A percentile compares a stretch with the other conserved stretches of the same genome.
phyloP scores from a whole-genome alignment of 805 yeast genomes.

The Lipomyces sp. region DNA sequence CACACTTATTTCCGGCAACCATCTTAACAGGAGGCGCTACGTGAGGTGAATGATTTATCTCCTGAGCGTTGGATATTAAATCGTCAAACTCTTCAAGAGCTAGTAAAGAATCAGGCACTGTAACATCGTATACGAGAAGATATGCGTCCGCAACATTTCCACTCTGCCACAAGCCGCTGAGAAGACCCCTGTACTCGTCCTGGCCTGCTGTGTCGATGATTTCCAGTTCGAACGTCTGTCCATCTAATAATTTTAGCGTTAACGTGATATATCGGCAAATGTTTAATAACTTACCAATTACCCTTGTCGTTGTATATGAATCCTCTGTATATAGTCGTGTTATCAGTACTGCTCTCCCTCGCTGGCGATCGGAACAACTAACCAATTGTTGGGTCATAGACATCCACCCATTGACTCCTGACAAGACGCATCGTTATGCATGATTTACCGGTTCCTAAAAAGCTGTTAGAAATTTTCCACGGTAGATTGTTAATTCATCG shows the following conservation, averaged over 20 bases:
- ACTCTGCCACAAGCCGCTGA: constrained; percentile 41
- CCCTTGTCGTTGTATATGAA: constrained; percentile 43
- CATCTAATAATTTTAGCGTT: constrained; percentile 42
- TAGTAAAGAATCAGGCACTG: constrained; percentile 42
- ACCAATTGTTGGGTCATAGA: constrained; percentile 47
- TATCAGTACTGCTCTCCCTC: background rate
- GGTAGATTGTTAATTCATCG: background rate
- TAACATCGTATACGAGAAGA: constrained; percentile 46
- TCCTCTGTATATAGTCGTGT: constrained; percentile 37
- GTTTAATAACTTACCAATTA: constrained; percentile 40
- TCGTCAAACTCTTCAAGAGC: constrained; percentile 45
- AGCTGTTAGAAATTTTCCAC: constrained; percentile 20
- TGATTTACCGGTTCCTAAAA: constrained; percentile 41
- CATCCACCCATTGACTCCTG: constrained; percentile 46
- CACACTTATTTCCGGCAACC: constrained; percentile 71
- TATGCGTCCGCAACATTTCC: constrained; percentile 45
- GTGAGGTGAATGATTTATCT: constrained; percentile 59
- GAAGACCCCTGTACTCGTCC: constrained; percentile 72
- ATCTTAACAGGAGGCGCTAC: constrained; percentile 62
- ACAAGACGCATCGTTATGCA: constrained; percentile 44
- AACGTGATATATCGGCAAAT: background rate
- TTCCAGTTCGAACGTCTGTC: constrained; percentile 58
- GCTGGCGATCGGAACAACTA: constrained; percentile 4
- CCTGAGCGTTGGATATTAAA: constrained; percentile 64
- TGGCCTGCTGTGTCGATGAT: constrained; percentile 80